Evolutionary conservation across 1,284 basidiomycete species (phyloP), one percentile per base, ranked within the genome.

Genomic region (Inonotus hispidus): DNA sequence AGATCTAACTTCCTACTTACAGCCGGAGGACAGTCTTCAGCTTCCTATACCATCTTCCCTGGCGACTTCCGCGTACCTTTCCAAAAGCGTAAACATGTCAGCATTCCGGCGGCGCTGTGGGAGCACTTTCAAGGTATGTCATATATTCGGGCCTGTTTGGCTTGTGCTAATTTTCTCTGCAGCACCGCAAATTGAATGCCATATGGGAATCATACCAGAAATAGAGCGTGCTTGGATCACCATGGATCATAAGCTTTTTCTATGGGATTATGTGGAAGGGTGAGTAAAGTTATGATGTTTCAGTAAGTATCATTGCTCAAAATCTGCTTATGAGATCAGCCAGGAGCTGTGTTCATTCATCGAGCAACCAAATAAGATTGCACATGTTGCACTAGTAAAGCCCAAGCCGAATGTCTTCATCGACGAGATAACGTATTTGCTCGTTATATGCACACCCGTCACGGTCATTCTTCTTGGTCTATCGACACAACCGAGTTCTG

Each of bases 221-320:
- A 93, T 99, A 65, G 93, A 94, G 67, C 83, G 95, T 55, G 95
- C 93, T 0, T 99, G 95, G 93, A 92, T 98, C 67, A 89, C 93
- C 10, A 90, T 98, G 64, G 94, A 98, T 77, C 89, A 96, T 73
- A 92, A 93, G 68, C 79, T 99, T 45, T 94, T 97, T 70, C 78
- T 99, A 29, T 99, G 97, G 97, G 93, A 98, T 74, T 99, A 98
- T 73, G 78, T 87, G 55, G 92, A 97, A 69, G 92, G 92, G 88
- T 93, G 68, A 64, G 85, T 79, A 37, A 16, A 13, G n/a, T 27
- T 53, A 14, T 21, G 14, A 13, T 8, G 13, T 21, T 14, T 37
- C 13, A 19, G 29, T 60, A 55, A 32, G 38, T 32, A 63, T 32
- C n/a, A 41, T 25, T 58, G 35, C 59, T 58, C 29, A 59, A 52